Conservation (phyloP, 352 stramenopile genomes). For the Phytopythium montanum region DNA sequence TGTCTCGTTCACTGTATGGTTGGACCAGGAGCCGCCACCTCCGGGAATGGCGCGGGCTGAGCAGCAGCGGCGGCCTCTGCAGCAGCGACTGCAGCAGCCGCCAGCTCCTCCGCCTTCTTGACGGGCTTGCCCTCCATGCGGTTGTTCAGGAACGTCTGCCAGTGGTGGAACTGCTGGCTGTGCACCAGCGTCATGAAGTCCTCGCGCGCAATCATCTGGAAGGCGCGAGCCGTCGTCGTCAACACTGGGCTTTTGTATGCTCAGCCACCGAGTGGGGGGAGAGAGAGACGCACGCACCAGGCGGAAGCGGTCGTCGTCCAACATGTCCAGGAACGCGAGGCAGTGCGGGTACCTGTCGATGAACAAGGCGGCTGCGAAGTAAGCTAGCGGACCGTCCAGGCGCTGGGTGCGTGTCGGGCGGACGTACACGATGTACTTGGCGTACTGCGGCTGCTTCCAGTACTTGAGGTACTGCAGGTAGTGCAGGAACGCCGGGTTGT, state of each 20-base stretch:
- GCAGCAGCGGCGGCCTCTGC: background rate
- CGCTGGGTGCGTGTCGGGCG: background rate
- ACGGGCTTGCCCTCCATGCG: constrained; percentile 41
- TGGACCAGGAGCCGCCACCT: background rate
- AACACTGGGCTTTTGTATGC: background rate
- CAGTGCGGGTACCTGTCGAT: constrained; percentile 77
- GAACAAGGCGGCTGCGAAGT: background rate
- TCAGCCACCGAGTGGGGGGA: no score
- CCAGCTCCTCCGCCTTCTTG: constrained; percentile 20
- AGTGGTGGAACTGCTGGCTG: constrained; percentile 88
- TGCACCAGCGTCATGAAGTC: constrained; percentile 88
- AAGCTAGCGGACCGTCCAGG: background rate
- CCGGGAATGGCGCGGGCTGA: no score
- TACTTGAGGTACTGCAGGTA: constrained; percentile 93
- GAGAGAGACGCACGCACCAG: constrained; percentile 27
- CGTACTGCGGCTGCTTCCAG: constrained; percentile 91
- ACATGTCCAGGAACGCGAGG: constrained; percentile 86
- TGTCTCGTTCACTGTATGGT: constrained; percentile 2
- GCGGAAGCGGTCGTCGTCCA: constrained; percentile 85
- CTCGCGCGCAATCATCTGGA: constrained; percentile 79
- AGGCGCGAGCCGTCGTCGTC: background rate
- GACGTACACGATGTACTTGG: constrained; percentile 86
- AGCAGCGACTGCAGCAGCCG: constrained; percentile 1
- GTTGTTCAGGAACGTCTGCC: constrained; percentile 87
- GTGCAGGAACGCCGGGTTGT: constrained; percentile 87